Conservation (phyloP, 1,284 basidiomycete genomes). For the Heterobasidion irregulare region DNA sequence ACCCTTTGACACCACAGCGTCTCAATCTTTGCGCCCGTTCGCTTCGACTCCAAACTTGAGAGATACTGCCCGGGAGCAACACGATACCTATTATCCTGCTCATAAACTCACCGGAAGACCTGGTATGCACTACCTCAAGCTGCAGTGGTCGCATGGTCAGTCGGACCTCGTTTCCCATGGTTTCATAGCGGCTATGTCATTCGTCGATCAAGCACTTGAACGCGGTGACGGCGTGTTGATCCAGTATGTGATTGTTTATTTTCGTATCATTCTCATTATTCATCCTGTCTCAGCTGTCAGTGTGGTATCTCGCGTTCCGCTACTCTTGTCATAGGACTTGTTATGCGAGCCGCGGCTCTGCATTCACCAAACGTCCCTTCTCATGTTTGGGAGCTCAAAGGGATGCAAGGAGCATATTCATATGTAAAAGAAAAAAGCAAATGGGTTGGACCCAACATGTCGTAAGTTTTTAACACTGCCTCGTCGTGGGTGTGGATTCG, state of each 20-base stretch:
- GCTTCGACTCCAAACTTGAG: slow-evolving; percentile 63
- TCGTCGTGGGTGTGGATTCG: not conserved
- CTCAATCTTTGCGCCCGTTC: slow-evolving; percentile 46
- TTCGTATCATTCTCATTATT: slow-evolving; percentile 4
- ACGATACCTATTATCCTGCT: slow-evolving; percentile 51
- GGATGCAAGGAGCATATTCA: slow-evolving; percentile 91
- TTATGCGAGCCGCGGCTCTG: slow-evolving; percentile 87
- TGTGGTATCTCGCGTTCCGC: slow-evolving; percentile 95
- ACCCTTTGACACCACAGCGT: slow-evolving; percentile 51
- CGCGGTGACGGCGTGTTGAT: slow-evolving; percentile 77
- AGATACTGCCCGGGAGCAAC: slow-evolving; percentile 20
- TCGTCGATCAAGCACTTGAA: slow-evolving; percentile 70
- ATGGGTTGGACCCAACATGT: slow-evolving; percentile 93
- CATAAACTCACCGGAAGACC: slow-evolving; percentile 62
- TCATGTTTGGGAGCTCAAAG: slow-evolving; percentile 71
- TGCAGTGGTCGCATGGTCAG: slow-evolving; percentile 93
- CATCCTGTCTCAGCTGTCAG: slow-evolving; percentile 62
- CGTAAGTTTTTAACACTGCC: slow-evolving; percentile 46
- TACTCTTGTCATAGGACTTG: slow-evolving; percentile 87
- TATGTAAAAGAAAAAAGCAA: slow-evolving; percentile 86
- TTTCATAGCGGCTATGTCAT: slow-evolving; percentile 74
- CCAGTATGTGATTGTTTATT: slow-evolving; percentile 53
- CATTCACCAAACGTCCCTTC: slow-evolving; percentile 59
- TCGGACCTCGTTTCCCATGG: slow-evolving; percentile 74
- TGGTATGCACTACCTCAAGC: slow-evolving; percentile 83